Evolutionary conservation across 2,329 filamentous ascomycete species (phyloP).

Genomic region (Aspergillus cejpii): DNA sequence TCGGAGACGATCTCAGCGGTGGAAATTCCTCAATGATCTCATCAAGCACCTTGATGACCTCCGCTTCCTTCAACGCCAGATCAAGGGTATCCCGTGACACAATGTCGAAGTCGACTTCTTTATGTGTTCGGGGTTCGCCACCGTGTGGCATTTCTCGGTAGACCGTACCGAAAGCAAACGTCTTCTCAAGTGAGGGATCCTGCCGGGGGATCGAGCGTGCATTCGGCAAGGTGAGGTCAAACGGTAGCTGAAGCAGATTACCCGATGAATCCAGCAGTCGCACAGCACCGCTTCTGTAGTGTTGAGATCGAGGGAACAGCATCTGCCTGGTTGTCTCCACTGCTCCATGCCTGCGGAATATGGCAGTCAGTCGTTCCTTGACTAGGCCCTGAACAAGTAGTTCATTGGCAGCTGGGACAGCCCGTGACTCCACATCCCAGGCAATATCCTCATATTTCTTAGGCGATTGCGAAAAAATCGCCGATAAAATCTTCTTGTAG

Average conservation of each 20-base stretch:
- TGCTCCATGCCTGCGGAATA: slow-evolving; percentile 86
- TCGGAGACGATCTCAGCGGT: slow-evolving; percentile 59
- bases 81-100: slow-evolving; percentile 76
- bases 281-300: slow-evolving; percentile 69
- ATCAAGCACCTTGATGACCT: slow-evolving; percentile 88
- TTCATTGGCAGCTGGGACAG: slow-evolving; percentile 44
- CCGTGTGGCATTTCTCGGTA: slow-evolving; percentile 73
- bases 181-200: slow-evolving; percentile 60
- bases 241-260: slow-evolving; percentile 87
- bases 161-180: slow-evolving; percentile 80
- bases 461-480: slow-evolving; percentile 68
- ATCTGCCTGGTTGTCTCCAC: slow-evolving; percentile 68
- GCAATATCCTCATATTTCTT: slow-evolving; percentile 75
- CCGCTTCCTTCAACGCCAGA: slow-evolving; percentile 81
- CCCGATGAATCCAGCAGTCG: slow-evolving; percentile 76
- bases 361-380: slow-evolving; percentile 64
- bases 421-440: slow-evolving; percentile 63
- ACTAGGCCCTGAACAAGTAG: slow-evolving; percentile 65
- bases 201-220: slow-evolving; percentile 71
- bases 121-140: slow-evolving; percentile 72
- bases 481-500: slow-evolving; percentile 82
- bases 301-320: slow-evolving; percentile 73
- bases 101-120: slow-evolving; percentile 94
- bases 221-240: slow-evolving; percentile 82
- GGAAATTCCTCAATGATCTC: slow-evolving; percentile 81